Percentiles rank a stretch among this genome's conserved stretches.
phyloP scores from a whole-genome alignment of 2,329 filamentous ascomycete genomes.

The Fusarium liriodendri region DNA sequence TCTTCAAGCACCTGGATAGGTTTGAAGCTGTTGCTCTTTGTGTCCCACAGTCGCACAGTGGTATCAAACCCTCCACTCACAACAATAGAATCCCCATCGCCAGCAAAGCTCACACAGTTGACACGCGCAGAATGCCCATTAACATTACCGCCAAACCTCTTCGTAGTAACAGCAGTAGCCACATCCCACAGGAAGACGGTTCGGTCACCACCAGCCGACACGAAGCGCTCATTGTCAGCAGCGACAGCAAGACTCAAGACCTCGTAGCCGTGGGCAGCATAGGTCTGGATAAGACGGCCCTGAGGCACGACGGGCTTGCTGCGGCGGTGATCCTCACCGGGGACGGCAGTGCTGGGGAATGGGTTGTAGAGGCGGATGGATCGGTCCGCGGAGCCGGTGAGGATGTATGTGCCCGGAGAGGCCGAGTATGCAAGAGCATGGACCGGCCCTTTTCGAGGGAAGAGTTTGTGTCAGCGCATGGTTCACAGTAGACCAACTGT shows the following conservation, averaged over 20 bases:
- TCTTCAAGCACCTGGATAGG: conserved; percentile 80
- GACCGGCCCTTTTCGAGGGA: conserved; percentile 69
- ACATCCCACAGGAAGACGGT: conserved; percentile 97
- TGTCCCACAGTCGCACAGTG: conserved; percentile 82
- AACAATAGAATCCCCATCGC: conserved; percentile 78
- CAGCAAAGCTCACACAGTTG: conserved; percentile 83
- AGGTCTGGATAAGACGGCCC: conserved; percentile 83
- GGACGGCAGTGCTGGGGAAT: conserved; percentile 58
- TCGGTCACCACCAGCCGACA: conserved; percentile 89
- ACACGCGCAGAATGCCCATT: conserved; percentile 77
- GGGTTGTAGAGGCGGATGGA: conserved; percentile 89
- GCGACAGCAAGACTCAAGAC: conserved; percentile 84
- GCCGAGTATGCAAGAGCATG: conserved; percentile 80
- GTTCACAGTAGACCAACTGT: neutral
- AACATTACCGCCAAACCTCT: conserved; percentile 74
- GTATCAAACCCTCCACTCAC: conserved; percentile 81
- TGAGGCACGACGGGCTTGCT: conserved; percentile 51
- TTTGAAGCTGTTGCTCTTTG: conserved; percentile 63
- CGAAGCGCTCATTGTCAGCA: conserved; percentile 84
- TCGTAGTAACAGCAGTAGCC: conserved; percentile 78
- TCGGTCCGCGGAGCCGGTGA: conserved; percentile 89
- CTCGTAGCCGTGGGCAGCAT: conserved; percentile 90
- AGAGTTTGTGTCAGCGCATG: conserved; percentile 24
- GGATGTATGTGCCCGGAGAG: conserved; percentile 78
- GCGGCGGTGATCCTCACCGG: conserved; percentile 37